Evolutionary conservation across 1,284 basidiomycete genomes (phyloP), one percentile per base, ranked within the genome.

Genomic region (Ceratobasidium sp.): DNA sequence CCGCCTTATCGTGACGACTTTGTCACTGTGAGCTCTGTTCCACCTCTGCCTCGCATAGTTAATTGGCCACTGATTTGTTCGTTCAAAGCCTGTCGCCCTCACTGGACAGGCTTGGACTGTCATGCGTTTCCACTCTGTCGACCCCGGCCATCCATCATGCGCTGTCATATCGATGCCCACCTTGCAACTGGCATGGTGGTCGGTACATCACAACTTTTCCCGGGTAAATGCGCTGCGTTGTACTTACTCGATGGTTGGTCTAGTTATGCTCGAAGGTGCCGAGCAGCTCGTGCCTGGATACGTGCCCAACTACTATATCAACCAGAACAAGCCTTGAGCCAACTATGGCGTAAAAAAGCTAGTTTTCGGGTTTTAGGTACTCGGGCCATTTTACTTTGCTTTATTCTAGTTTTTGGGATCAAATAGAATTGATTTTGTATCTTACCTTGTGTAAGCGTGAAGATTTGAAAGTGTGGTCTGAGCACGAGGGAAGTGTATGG

Each of bases 111-210:
- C 65, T 2, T 74, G 72, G 72, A 46, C 72, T 16, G 72, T 49
- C 3, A 46, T 74, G 34, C 72, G 72, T 14, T 74, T 74, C 72
- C 61, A 41, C 11, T 31, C 72, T 3, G 31, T 46, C 22, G 63
- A 74, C 51, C 72, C 72, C 7, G 53, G 51, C 61, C 63, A 43
- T 39, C 22, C 16, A 56, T 74, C 48, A 61, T 74, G 31, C 72
- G 65, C 65, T n/a, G n/a, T n/a, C n/a, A n/a, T n/a, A n/a, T n/a
- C n/a, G n/a, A n/a, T n/a, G n/a, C n/a, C n/a, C n/a, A 68, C 49
- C 51, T 68, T 22, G 65, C 65, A 9, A 68, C 65, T 27, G 65
- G 65, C 4, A 68, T 68, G 65, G 65, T 37, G n/a, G 48, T 68
- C 49, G 65, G 48, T 53, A 37, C 22, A 49, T 68, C 11, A 16